A percentile compares a stretch with the other conserved stretches of the same genome.
These are phyloP conservation scores for Sparassis latifolia DNA, from an alignment of 1,284 basidiomycete genomes.

Conservation along the genomic window DNA sequence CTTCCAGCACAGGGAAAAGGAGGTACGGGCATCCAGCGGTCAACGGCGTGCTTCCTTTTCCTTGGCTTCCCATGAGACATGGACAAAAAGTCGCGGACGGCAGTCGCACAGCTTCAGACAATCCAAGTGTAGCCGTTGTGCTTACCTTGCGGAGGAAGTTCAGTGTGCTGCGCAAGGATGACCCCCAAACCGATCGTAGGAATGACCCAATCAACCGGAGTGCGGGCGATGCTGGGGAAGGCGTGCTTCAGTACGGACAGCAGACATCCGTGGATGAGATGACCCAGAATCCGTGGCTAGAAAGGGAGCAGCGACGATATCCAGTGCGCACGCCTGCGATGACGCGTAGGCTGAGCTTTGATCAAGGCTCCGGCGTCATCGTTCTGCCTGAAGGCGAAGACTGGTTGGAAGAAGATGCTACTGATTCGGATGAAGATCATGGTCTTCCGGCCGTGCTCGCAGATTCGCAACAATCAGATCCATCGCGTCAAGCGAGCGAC, in stretches of 20 bases:
- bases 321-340: conserved; percentile 20
- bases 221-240: too few species aligned
- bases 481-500: background rate
- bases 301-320: too few species aligned
- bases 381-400: conserved; percentile 73
- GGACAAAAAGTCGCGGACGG: conserved; percentile 51
- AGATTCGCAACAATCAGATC: background rate
- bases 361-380: conserved; percentile 77
- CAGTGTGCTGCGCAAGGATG: conserved; percentile 36
- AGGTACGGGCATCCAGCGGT: conserved; percentile 90
- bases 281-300: conserved; percentile 34
- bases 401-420: conserved; percentile 52
- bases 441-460: background rate
- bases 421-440: conserved; percentile 31
- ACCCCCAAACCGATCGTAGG: background rate
- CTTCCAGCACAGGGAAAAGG: conserved; percentile 70
- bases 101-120: conserved; percentile 16
- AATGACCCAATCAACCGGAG: too few species aligned
- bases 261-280: conserved; percentile 4
- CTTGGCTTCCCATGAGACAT: conserved; percentile 86
- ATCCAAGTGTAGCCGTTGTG: conserved; percentile 59
- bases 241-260: background rate
- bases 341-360: conserved; percentile 66
- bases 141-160: conserved; percentile 67
- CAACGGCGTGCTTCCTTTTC: conserved; percentile 80